Base-by-base conservation (phyloP, 352 stramenopile genomes). In the Pythium scleroteichum region DNA sequence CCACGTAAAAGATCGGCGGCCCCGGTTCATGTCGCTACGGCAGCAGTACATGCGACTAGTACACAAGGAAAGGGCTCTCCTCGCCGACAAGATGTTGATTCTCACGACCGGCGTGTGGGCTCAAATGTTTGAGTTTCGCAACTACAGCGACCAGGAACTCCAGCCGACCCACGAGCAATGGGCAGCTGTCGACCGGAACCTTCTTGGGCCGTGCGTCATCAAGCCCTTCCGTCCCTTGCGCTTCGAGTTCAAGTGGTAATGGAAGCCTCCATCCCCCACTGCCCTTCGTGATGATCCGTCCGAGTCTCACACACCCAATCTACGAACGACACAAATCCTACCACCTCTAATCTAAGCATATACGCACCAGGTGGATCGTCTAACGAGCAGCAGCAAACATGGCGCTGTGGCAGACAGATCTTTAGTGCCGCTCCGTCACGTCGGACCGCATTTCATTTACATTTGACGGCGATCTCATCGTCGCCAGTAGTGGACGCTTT, bases 191-290 rank as follows among this genome's bases (percentile, higher is more conserved):
- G 49, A 66, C 23, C 19, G 24, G 16, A 33, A 35, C 8, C 7
- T 59, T 2, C 58, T 66, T 1, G 58, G 58, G 3, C 19, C 58
- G 0, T 22, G 49, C 50, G 33, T 50, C 20, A 40, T 40, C 40
- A 59, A 66, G 13, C 58, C 49, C 1, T 66, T 49, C n/a, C 50
- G 51, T 27, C 58, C 58, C 29, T 53, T 59, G 9, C 22, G 7
- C 27, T 45, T 54, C 32, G 24, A 44, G 12, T 66, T 66, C 41
- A n/a, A 66, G 24, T 64, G 57, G 57, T 59, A 27, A 45, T 7
- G 29, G 29, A 35, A 10, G 10, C 10, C 29, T 35, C 29, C 10
- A 5, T 35, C 29, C 29, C 10, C 10, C 10, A 5, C 29, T 35
- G 5, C 10, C 29, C 29, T 35, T 10, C 29, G 10, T 35, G 29